Conservation (phyloP, 345 rosid species). For the Physaria fendleri region DNA sequence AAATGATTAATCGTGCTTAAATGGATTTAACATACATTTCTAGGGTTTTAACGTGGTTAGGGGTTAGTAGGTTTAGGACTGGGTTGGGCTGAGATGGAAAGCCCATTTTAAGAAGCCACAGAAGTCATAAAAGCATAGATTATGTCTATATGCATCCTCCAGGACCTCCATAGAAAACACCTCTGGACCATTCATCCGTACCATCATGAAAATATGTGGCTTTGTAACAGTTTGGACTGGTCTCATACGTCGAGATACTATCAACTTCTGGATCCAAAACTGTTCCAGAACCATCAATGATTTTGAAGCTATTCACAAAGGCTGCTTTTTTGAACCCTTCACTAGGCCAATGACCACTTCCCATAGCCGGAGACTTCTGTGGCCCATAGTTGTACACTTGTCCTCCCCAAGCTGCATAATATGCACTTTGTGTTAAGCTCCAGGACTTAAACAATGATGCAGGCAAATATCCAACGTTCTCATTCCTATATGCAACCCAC, state of each 20-base stretch:
- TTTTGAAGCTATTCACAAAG: not conserved
- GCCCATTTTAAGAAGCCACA: no score
- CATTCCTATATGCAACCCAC: not conserved
- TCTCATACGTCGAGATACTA: not conserved
- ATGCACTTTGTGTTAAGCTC: not conserved
- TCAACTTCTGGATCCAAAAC: not conserved
- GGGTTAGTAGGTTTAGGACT: no score
- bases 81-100: no score
- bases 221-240: not conserved
- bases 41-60: no score
- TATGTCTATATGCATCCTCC: conserved; percentile 3
- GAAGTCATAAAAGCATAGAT: not conserved
- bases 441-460: not conserved
- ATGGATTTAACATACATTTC: no score
- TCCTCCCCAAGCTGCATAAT: conserved; percentile 14
- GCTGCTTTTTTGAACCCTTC: conserved; percentile 2
- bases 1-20: no score
- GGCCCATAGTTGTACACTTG: not conserved
- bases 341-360: conserved; percentile 19
- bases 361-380: conserved; percentile 9
- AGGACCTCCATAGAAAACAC: conserved; percentile 19
- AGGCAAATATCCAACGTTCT: conserved; percentile 25
- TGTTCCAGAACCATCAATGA: not conserved
- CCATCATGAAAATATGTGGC: not conserved
- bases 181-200: not conserved